Evolutionary conservation across 176 grass and related monocot genomes (phyloP).

Genomic region (Oryza coarctata): DNA sequence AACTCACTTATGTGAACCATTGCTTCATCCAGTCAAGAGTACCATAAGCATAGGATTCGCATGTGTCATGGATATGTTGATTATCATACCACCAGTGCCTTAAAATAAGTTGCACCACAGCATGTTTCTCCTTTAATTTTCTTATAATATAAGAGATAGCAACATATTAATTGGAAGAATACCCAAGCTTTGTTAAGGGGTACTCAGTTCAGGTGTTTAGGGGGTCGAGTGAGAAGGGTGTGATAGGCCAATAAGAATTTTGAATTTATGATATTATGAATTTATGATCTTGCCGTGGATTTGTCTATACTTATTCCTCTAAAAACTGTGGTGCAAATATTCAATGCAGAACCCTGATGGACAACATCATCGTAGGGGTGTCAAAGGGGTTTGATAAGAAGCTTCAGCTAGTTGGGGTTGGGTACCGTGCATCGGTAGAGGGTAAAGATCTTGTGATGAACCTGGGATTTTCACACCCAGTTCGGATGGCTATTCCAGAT

Average conservation of each 20-base stretch:
- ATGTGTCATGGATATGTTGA: neutral
- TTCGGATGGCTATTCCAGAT: slow-evolving; percentile 80
- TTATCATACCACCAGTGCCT: slow-evolving; percentile 2
- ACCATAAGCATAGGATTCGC: neutral
- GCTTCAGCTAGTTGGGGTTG: slow-evolving; percentile 83
- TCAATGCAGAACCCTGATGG: slow-evolving; percentile 73
- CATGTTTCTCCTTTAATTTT: neutral
- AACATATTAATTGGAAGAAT: neutral
- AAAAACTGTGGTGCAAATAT: slow-evolving; percentile 6
- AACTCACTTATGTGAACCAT: neutral
- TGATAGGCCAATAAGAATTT: neutral
- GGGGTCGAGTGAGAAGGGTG: neutral
- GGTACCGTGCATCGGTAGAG: slow-evolving; percentile 82
- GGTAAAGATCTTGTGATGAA: slow-evolving; percentile 84
- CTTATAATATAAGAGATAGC: neutral
- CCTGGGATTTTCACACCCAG: slow-evolving; percentile 89
- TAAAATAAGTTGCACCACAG: slow-evolving; percentile 10
- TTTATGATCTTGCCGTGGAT: neutral
- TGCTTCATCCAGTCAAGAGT: slow-evolving; percentile 5
- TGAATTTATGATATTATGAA: neutral
- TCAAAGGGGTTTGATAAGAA: slow-evolving; percentile 95
- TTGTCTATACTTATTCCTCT: slow-evolving; percentile 1
- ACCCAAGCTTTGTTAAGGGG: neutral
- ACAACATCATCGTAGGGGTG: slow-evolving; percentile 90
- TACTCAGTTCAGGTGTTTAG: neutral